phyloP scores from a whole-genome alignment of 2,329 filamentous ascomycete species.

The Pseudogymnoascus verrucosus region DNA sequence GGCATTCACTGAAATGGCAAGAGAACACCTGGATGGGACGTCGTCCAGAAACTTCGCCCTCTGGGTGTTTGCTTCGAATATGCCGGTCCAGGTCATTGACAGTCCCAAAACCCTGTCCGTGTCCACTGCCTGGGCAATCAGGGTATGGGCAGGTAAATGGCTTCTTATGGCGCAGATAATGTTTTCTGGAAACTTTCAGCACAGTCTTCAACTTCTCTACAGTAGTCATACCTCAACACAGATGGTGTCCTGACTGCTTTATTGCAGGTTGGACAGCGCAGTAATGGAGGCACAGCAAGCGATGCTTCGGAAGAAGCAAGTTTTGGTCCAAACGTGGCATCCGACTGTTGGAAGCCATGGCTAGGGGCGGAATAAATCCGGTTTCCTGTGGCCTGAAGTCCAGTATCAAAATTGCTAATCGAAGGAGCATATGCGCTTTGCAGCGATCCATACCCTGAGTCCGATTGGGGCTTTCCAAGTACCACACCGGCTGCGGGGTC shows the following conservation, averaged over 20 bases:
- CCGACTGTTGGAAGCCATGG: constrained; percentile 20
- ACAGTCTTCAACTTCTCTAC: constrained; percentile 16
- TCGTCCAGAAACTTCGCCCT: constrained; percentile 36
- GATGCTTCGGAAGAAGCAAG: constrained; percentile 15
- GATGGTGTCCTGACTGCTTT: constrained; percentile 42
- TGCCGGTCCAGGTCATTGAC: constrained; percentile 77
- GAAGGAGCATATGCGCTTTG: constrained; percentile 26
- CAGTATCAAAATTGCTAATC: constrained; percentile 25
- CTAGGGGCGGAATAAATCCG: constrained; percentile 21
- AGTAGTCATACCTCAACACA: constrained; percentile 43
- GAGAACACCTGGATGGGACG: constrained; percentile 46
- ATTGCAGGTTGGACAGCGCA: constrained; percentile 35
- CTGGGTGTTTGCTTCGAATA: constrained; percentile 59
- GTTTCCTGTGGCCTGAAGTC: constrained; percentile 24
- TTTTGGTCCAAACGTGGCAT: background rate
- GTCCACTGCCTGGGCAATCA: constrained; percentile 44
- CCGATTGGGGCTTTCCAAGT: constrained; percentile 24
- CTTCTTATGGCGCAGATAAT: constrained; percentile 61
- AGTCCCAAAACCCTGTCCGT: constrained; percentile 61
- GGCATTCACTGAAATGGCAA: constrained; percentile 51
- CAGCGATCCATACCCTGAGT: constrained; percentile 29
- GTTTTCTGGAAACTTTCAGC: constrained; percentile 52
- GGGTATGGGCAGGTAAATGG: constrained; percentile 52
- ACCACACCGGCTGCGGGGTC: constrained; percentile 16
- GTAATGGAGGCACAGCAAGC: constrained; percentile 13